A percentile compares a stretch with the other conserved stretches of the same genome.
Evolutionary conservation across 176 grass and related monocot genomes (phyloP).

Genomic region (Avena atlantica): DNA sequence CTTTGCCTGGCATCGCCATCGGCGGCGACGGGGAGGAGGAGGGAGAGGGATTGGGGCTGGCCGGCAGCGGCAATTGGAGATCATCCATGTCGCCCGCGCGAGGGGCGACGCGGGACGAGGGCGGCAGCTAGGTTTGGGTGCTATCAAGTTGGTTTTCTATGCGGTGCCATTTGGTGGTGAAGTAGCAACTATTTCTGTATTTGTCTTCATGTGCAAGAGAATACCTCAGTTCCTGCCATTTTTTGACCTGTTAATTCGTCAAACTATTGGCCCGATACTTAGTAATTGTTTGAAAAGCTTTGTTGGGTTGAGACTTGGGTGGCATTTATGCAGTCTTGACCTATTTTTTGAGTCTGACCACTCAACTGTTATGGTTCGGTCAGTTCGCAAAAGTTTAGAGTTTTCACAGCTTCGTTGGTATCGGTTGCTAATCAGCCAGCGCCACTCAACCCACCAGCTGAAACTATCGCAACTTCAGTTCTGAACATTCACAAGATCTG

Average conservation of each 20-base stretch:
- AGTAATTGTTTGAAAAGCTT: neutral
- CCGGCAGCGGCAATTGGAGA: too few species aligned
- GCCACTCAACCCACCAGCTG: constrained; percentile 27
- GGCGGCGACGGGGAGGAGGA: too few species aligned
- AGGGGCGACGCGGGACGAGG: too few species aligned
- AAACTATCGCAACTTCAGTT: constrained; percentile 12
- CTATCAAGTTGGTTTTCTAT: neutral
- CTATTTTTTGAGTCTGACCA: neutral
- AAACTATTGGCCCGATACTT: neutral
- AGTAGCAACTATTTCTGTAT: neutral
- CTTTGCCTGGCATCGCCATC: too few species aligned
- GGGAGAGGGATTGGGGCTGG: too few species aligned
- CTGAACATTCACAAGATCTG: constrained; percentile 4
- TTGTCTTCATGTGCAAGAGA: neutral
- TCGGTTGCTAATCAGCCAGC: neutral
- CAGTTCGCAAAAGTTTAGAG: too few species aligned
- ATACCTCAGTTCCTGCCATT: constrained; percentile 13
- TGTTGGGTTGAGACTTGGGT: neutral
- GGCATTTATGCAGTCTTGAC: neutral
- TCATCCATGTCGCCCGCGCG: too few species aligned
- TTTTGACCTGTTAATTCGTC: neutral
- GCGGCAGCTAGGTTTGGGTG: too few species aligned
- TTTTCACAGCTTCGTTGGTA: too few species aligned
- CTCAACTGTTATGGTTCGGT: too few species aligned
- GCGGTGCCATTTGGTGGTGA: neutral